Conservation (phyloP, 2,329 filamentous ascomycete species). For the Trichoderma sp. region DNA sequence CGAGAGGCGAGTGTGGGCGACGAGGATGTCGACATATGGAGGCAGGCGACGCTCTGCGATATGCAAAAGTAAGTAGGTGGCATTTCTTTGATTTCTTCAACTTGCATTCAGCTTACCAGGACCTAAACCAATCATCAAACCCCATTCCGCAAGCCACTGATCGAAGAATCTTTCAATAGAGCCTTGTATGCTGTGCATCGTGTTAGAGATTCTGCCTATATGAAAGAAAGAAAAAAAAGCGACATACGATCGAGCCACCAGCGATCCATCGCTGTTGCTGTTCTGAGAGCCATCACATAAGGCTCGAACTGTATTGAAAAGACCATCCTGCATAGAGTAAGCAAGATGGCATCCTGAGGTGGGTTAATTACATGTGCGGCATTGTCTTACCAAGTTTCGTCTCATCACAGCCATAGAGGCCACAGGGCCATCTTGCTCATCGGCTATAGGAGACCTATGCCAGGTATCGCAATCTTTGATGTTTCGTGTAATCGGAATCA, state of each 20-base stretch:
- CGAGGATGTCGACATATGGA: constrained; percentile 71
- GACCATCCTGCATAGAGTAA: constrained; percentile 41
- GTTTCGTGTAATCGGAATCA: constrained; percentile 62
- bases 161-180: constrained; percentile 65
- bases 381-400: constrained; percentile 55
- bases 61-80: not conserved
- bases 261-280: constrained; percentile 46
- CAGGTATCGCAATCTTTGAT: constrained; percentile 66
- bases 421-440: constrained; percentile 66
- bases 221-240: not conserved
- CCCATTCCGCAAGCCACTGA: constrained; percentile 63
- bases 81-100: not conserved
- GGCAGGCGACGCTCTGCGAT: constrained; percentile 54
- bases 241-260: constrained; percentile 52
- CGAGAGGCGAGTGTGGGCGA: constrained; percentile 70
- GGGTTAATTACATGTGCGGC: not conserved
- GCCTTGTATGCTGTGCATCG: constrained; percentile 46
- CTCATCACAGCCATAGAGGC: constrained; percentile 68
- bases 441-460: constrained; percentile 61
- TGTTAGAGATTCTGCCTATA: constrained; percentile 20
- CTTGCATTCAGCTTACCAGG: constrained; percentile 37
- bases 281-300: constrained; percentile 58
- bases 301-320: constrained; percentile 55
- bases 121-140: constrained; percentile 51
- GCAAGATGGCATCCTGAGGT: not conserved